phyloP scores from a whole-genome alignment of 305 asterid genomes.

The Fraxinus ornus region DNA sequence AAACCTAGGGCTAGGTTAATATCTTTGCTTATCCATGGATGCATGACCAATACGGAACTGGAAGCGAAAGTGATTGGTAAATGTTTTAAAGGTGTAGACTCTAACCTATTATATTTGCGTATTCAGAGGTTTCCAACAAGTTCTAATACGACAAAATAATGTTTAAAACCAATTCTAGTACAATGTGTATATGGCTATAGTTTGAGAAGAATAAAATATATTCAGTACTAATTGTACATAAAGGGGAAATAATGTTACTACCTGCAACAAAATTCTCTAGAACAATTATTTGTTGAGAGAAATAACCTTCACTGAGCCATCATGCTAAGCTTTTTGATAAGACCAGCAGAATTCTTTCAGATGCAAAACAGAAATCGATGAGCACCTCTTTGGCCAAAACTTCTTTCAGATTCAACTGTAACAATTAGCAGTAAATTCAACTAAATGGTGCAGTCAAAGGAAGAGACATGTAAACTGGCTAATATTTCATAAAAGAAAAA shows the following conservation, averaged over 20 bases:
- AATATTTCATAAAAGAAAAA: constrained; percentile 1
- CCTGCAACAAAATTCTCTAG: constrained; percentile 18
- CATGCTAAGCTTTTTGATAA: neutral
- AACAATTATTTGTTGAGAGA: neutral
- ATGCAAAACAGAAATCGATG: neutral
- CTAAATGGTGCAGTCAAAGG: constrained; percentile 20
- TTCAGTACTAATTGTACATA: constrained; percentile 1
- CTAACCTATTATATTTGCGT: neutral
- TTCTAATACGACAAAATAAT: neutral
- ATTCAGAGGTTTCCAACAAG: neutral
- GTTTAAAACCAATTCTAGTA: neutral
- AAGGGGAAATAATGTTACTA: constrained; percentile 11
- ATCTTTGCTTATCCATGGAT: neutral
- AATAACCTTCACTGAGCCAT: constrained; percentile 11
- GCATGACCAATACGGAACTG: neutral
- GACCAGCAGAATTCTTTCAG: constrained; percentile 12
- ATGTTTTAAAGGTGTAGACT: neutral
- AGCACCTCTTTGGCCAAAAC: neutral
- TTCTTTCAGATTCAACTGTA: constrained; percentile 17
- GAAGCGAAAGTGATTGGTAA: neutral
- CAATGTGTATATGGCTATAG: constrained; percentile 3
- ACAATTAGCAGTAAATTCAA: constrained; percentile 20
- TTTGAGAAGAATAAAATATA: constrained; percentile 2
- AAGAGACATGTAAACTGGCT: constrained; percentile 22
- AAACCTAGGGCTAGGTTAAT: neutral